Base-by-base conservation (phyloP, 1,284 basidiomycete genomes). In the Naganishia cerealis region DNA sequence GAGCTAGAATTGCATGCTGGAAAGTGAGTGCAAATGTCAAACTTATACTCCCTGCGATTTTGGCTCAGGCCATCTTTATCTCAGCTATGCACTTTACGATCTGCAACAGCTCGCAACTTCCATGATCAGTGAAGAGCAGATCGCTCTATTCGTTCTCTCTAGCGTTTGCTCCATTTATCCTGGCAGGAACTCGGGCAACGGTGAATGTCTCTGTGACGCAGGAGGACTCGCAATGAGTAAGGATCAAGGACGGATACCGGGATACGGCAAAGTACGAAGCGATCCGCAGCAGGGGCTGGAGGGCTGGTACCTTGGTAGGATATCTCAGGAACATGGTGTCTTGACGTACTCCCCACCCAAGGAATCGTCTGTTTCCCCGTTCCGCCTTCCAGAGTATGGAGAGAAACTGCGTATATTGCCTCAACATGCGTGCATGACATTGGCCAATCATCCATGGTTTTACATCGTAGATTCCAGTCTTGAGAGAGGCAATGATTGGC, bases 141-240 rank as follows among this genome's bases (percentile, higher is more conserved):
- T 92, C 68, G 84, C 91, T 2, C 86, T 91, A 70, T 82, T 83
- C 33, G 88, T 93, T 0, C 82, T 90, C 43, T 84, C 88, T 0
- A 89, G 86, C 0, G 87, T 94, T 3, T 83, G 92, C 56, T 90
- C 89, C 15, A 85, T 86, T 71, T 94, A 94, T 77, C 87, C 89
- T 0, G 85, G 85, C 15, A 83, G 90, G 69, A 42, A 67, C 24
- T 29, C 55, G 18, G 55, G 40, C 57, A 33, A 52, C n/a, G 59
- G 10, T 24, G 52, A 59, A 46, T 59, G 24, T 56, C 81, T 92
- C 82, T 87, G 87, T 83, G 91, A 94, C 77, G 88, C 88, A 6
- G 92, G 91, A 9, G 90, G 86, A 1, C 86, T 92, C 69, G 90
- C 90, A 0, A 88, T 94, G 81, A 90, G 88, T 76, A 92, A 92